phyloP scores from a whole-genome alignment of 192 early-diverging fungal genomes.

The Cladochytrium replicatum region DNA sequence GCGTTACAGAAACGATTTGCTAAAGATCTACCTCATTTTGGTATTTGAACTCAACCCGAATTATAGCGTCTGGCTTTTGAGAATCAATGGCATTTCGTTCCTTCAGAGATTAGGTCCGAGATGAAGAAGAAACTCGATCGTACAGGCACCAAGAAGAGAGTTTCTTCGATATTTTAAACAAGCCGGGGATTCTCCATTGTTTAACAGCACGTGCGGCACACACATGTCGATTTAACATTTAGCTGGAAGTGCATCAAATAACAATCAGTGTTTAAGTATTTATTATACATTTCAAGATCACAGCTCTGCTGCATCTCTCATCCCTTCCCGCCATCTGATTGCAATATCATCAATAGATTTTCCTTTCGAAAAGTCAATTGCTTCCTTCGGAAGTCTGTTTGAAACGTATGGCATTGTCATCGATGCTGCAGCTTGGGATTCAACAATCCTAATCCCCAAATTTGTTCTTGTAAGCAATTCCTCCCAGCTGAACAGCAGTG shows the following conservation, averaged over 20 bases:
- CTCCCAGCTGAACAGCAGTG: slow-evolving; percentile 72
- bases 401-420: slow-evolving; percentile 48
- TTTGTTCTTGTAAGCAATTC: slow-evolving; percentile 47
- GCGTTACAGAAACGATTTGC: background rate
- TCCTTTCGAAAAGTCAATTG: slow-evolving; percentile 62
- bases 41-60: too few species aligned
- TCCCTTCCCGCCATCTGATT: slow-evolving; percentile 30
- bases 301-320: too few species aligned
- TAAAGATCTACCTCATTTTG: background rate
- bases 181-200: too few species aligned
- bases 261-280: too few species aligned
- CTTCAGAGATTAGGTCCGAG: too few species aligned
- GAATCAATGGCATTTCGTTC: background rate
- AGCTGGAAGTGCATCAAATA: too few species aligned
- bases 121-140: too few species aligned
- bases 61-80: slow-evolving; percentile 5
- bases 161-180: too few species aligned
- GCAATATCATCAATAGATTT: slow-evolving; percentile 61
- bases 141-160: too few species aligned
- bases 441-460: slow-evolving; percentile 15
- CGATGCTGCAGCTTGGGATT: slow-evolving; percentile 31
- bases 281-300: too few species aligned
- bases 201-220: too few species aligned
- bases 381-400: slow-evolving; percentile 63
- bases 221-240: too few species aligned